These are phyloP conservation scores for Mycena filopes DNA, from an alignment of 768 basidiomycete genomes.

Conservation along the genomic window DNA sequence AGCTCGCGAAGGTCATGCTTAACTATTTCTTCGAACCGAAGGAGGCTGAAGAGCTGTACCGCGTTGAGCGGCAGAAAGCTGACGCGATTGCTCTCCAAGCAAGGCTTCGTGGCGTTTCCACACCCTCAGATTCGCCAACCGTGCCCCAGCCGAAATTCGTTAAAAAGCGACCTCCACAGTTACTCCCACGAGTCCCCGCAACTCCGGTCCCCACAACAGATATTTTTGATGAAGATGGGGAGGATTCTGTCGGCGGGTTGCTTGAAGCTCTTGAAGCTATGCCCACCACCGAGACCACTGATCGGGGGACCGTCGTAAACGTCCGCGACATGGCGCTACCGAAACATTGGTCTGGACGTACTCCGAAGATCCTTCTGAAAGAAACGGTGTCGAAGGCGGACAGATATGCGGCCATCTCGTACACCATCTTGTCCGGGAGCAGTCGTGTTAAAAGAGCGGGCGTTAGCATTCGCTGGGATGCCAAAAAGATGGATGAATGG, in stretches of 20 bases:
- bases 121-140: neutral
- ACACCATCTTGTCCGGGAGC: constrained; percentile 69
- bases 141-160: constrained; percentile 7
- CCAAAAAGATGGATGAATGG: constrained; percentile 71
- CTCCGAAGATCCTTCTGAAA: constrained; percentile 78
- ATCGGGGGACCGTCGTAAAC: constrained; percentile 61
- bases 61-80: constrained; percentile 60
- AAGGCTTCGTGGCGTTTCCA: constrained; percentile 44
- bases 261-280: constrained; percentile 79
- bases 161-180: constrained; percentile 25
- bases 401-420: constrained; percentile 79
- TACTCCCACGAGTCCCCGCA: constrained; percentile 15
- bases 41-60: constrained; percentile 71
- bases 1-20: constrained; percentile 57
- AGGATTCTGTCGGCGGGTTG: constrained; percentile 67
- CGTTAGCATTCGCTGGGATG: constrained; percentile 80
- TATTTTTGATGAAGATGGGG: constrained; percentile 64
- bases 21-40: constrained; percentile 79
- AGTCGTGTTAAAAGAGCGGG: constrained; percentile 81
- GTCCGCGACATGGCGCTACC: constrained; percentile 83
- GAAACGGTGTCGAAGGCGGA: constrained; percentile 77
- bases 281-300: constrained; percentile 65
- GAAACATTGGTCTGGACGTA: constrained; percentile 85
- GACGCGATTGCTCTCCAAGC: constrained; percentile 57
- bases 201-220: constrained; percentile 41